Percentiles rank a stretch among this genome's conserved stretches.
Evolutionary conservation across 2,329 filamentous ascomycete genomes (phyloP).

Genomic region (Paracoccidioides brasiliensis): DNA sequence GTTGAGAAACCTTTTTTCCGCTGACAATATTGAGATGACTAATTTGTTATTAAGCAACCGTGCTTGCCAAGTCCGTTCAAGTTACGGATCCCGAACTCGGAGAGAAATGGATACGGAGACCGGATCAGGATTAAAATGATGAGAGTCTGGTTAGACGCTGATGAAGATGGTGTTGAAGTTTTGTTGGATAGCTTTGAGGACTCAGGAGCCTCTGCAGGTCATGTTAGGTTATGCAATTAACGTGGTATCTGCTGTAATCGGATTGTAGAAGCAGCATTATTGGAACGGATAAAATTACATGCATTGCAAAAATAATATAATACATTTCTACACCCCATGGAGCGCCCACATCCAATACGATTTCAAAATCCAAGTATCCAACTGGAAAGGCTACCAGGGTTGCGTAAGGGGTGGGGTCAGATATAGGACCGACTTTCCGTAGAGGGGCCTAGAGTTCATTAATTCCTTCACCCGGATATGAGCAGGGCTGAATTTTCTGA

Average conservation of each 20-base stretch:
- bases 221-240: too few species aligned
- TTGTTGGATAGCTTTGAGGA: too few species aligned
- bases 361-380: background rate
- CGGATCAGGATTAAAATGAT: background rate
- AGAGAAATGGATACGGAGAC: background rate
- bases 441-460: background rate
- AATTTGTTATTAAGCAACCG: background rate
- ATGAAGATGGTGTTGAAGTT: too few species aligned
- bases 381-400: background rate
- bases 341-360: background rate
- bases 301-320: constrained; percentile 1
- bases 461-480: background rate
- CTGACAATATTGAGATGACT: background rate
- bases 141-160: background rate
- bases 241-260: too few species aligned
- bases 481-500: background rate
- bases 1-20: constrained; percentile 4
- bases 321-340: background rate
- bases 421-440: too few species aligned
- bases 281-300: background rate
- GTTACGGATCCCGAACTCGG: background rate
- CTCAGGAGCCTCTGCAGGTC: too few species aligned
- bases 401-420: background rate
- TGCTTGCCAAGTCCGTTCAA: background rate
- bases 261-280: too few species aligned